Percentiles rank a stretch among this genome's conserved stretches.
Evolutionary conservation across 2,329 filamentous ascomycete genomes (phyloP).

Genomic region (Aspergillus neoniger): DNA sequence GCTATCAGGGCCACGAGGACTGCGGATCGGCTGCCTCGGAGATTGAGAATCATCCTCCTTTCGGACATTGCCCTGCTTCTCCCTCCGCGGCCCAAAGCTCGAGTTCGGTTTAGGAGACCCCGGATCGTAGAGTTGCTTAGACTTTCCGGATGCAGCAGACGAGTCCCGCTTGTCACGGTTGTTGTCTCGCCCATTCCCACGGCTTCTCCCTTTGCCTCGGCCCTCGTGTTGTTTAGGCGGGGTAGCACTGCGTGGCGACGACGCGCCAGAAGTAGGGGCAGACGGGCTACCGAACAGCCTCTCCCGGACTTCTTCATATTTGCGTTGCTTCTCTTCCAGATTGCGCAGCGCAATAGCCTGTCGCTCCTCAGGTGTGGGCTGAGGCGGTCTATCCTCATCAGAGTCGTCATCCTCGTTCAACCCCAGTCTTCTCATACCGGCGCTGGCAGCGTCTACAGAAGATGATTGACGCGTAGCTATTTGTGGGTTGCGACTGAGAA

Average conservation of each 20-base stretch:
- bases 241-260: constrained; percentile 63
- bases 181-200: constrained; percentile 50
- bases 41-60: constrained; percentile 35
- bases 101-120: constrained; percentile 67
- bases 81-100: constrained; percentile 47
- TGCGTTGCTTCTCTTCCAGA: constrained; percentile 83
- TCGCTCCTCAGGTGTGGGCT: constrained; percentile 73
- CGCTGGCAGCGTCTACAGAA: constrained; percentile 42
- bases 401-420: constrained; percentile 60
- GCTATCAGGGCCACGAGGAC: constrained; percentile 75
- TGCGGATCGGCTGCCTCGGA: constrained; percentile 65
- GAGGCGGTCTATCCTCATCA: constrained; percentile 64
- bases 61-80: constrained; percentile 42
- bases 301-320: constrained; percentile 85
- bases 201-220: constrained; percentile 50
- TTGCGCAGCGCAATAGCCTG: constrained; percentile 76
- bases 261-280: constrained; percentile 54
- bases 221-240: constrained; percentile 53
- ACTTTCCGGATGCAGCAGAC: constrained; percentile 40
- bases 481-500: constrained; percentile 76
- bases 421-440: constrained; percentile 50
- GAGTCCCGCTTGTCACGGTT: constrained; percentile 45
- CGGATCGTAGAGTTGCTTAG: constrained; percentile 74
- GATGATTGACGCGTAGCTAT: constrained; percentile 61
- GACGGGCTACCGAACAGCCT: constrained; percentile 73